A percentile compares a stretch with the other conserved stretches of the same genome.
phyloP scores from a whole-genome alignment of 148 eudicot genomes.

The Salicornia ramosissima region DNA sequence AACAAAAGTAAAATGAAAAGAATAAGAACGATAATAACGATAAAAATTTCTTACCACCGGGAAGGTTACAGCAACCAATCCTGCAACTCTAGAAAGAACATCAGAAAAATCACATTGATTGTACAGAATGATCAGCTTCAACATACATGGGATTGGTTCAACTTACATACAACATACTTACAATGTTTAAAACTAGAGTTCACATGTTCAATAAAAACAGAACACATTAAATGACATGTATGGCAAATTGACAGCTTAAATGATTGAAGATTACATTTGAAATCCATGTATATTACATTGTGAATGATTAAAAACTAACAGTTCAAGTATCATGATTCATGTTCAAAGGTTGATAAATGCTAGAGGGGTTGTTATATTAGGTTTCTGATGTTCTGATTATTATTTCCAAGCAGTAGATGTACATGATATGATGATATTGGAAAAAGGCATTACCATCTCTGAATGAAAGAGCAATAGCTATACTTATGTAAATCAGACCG shows the following conservation, averaged over 20 bases:
- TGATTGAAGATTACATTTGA: not conserved
- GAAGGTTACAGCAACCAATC: slow-evolving; percentile 11
- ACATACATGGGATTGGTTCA: not conserved
- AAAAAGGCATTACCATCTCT: slow-evolving; percentile 58
- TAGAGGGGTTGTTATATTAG: not conserved
- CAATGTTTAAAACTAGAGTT: not conserved
- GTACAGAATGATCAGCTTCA: slow-evolving; percentile 9
- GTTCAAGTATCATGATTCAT: not conserved
- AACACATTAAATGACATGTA: too few species aligned
- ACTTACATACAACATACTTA: not conserved
- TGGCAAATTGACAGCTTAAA: too few species aligned
- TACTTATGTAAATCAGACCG: slow-evolving; percentile 66
- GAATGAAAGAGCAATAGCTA: slow-evolving; percentile 55
- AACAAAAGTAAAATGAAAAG: not conserved
- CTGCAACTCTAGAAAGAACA: slow-evolving; percentile 12
- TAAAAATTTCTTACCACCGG: slow-evolving; percentile 7
- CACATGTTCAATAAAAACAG: slow-evolving; percentile 5
- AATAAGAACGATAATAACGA: not conserved
- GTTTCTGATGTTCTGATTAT: not conserved
- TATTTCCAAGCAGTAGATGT: not conserved
- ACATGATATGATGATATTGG: not conserved
- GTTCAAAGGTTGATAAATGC: not conserved
- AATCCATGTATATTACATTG: not conserved
- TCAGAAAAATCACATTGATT: not conserved
- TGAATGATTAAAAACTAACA: too few species aligned